Conservation (phyloP, 441 rosid species). For the Populus hybrid region DNA sequence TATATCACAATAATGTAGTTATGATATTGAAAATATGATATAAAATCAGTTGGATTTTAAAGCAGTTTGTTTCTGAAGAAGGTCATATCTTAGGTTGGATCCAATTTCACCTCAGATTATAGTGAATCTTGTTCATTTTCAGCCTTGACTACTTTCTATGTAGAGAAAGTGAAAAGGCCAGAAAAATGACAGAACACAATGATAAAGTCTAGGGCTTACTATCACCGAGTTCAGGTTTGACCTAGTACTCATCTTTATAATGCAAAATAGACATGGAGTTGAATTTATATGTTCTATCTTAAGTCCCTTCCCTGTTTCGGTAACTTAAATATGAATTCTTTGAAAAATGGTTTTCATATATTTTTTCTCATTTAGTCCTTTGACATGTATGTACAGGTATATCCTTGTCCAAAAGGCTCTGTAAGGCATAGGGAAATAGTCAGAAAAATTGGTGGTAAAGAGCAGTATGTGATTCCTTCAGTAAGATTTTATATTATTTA, state of each 20-base stretch:
- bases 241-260: background rate
- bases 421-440: slow-evolving; percentile 75
- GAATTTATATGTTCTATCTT: background rate
- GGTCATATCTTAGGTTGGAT: background rate
- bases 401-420: slow-evolving; percentile 91
- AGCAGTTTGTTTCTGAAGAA: background rate
- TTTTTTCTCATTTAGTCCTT: slow-evolving; percentile 14
- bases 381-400: slow-evolving; percentile 45
- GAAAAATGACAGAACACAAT: background rate
- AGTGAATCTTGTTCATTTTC: background rate
- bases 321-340: background rate
- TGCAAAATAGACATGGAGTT: background rate
- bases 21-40: background rate
- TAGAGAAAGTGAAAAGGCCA: background rate
- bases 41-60: background rate
- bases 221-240: background rate
- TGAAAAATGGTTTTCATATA: background rate
- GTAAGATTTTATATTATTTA: background rate
- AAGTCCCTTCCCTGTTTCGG: background rate
- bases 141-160: background rate
- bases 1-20: background rate
- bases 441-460: slow-evolving; percentile 70
- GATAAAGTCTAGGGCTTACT: background rate
- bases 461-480: slow-evolving; percentile 44
- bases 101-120: background rate